phyloP scores from a whole-genome alignment of 1,284 basidiomycete genomes.

The Apiotrichum sp. region DNA sequence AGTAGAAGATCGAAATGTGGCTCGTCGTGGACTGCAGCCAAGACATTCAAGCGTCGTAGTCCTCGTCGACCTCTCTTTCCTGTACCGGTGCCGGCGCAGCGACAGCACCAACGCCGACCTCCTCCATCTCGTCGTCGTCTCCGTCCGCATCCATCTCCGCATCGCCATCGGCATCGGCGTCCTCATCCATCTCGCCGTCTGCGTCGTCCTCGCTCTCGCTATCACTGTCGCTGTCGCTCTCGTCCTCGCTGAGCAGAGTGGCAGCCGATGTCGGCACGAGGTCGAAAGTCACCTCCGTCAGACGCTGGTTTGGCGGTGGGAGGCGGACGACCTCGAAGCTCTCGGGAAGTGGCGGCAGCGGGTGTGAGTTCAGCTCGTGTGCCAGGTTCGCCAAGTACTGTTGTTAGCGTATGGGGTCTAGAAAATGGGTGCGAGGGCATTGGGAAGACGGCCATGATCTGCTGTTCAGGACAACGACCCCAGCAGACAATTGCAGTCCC shows the following conservation, averaged over 20 bases:
- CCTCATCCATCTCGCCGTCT: slow-evolving; percentile 19
- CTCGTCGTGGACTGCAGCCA: no score
- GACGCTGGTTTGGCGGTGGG: slow-evolving; percentile 60
- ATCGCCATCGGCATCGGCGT: slow-evolving; percentile 16
- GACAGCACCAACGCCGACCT: slow-evolving; percentile 23
- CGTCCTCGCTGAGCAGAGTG: slow-evolving; percentile 17
- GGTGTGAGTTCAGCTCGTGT: slow-evolving; percentile 79
- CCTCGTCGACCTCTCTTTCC: slow-evolving; percentile 36
- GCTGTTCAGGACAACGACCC: neutral
- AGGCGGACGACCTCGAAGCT: slow-evolving; percentile 84
- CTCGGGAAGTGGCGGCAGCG: slow-evolving; percentile 88
- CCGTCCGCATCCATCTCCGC: slow-evolving; percentile 21
- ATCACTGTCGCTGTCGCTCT: slow-evolving; percentile 25
- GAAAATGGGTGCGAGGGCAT: neutral
- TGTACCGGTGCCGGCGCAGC: neutral
- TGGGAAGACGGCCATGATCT: no score
- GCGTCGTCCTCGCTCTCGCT: slow-evolving; percentile 14
- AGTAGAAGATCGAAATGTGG: neutral
- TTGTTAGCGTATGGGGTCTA: slow-evolving; percentile 3
- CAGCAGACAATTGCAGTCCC: neutral
- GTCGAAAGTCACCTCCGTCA: slow-evolving; percentile 88
- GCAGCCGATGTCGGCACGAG: slow-evolving; percentile 77
- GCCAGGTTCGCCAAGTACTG: slow-evolving; percentile 86
- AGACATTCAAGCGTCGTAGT: slow-evolving; percentile 35
- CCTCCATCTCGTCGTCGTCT: slow-evolving; percentile 39